phyloP scores from a whole-genome alignment of 192 early-diverging fungal genomes.

The Obelidium mucronatum region DNA sequence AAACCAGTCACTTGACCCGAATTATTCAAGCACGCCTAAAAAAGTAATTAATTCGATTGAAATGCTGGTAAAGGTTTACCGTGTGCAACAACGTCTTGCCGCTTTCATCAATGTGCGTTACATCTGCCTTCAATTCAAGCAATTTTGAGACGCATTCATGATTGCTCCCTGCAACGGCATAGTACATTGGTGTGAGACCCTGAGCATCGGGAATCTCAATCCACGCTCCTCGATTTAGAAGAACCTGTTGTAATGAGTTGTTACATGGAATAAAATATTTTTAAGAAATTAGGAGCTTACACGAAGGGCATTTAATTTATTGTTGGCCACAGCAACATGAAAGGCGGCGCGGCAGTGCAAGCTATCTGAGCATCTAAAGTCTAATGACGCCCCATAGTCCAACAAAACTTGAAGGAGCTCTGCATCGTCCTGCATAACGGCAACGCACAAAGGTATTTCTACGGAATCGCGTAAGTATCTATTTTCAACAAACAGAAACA shows the following conservation, averaged over 20 bases:
- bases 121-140: slow-evolving; percentile 56
- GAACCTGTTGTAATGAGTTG: slow-evolving; percentile 24
- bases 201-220: slow-evolving; percentile 48
- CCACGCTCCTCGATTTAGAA: slow-evolving; percentile 58
- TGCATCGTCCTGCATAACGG: slow-evolving; percentile 55
- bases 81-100: slow-evolving; percentile 57
- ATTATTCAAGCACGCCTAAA: slow-evolving; percentile 54
- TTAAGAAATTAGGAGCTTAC: too few species aligned
- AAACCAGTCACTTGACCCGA: slow-evolving; percentile 52
- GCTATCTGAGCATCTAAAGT: slow-evolving; percentile 52
- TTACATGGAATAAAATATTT: slow-evolving; percentile 3
- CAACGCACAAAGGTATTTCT: slow-evolving; percentile 58
- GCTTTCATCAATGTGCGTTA: slow-evolving; percentile 53
- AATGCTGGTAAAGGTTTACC: slow-evolving; percentile 33
- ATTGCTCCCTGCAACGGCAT: slow-evolving; percentile 49
- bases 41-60: neutral
- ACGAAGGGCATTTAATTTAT: slow-evolving; percentile 51
- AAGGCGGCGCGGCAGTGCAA: slow-evolving; percentile 57
- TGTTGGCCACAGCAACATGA: slow-evolving; percentile 57
- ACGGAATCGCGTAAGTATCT: neutral
- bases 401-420: slow-evolving; percentile 49
- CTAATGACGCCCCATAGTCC: slow-evolving; percentile 57
- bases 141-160: slow-evolving; percentile 53
- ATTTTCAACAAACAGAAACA: neutral
- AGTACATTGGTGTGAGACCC: slow-evolving; percentile 54